Conservation (phyloP, 2,329 filamentous ascomycete genomes). For the Paraconiothyrium sp. region DNA sequence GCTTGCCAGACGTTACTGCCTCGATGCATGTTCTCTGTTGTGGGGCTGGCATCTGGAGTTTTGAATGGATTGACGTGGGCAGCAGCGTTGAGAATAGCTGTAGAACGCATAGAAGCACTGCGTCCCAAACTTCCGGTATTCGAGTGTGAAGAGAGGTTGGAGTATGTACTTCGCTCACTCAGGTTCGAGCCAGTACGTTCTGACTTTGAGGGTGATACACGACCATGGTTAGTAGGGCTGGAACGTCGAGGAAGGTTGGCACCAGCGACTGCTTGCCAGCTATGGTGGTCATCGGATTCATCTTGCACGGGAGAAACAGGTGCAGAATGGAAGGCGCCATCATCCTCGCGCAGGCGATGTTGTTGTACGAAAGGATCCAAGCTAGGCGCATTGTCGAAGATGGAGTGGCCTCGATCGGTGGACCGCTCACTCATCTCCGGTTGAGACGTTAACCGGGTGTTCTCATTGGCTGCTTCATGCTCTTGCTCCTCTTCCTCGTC, state of each 20-base stretch:
- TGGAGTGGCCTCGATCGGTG: constrained; percentile 28
- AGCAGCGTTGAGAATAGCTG: constrained; percentile 48
- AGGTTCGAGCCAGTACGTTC: constrained; percentile 66
- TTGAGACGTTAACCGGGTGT: constrained; percentile 23
- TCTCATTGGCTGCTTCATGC: constrained; percentile 30
- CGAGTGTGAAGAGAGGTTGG: constrained; percentile 55
- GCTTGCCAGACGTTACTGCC: constrained; percentile 31
- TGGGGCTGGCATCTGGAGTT: constrained; percentile 45
- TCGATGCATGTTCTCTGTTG: constrained; percentile 27
- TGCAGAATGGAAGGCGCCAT: constrained; percentile 32
- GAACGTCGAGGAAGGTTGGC: constrained; percentile 21
- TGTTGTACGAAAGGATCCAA: constrained; percentile 56
- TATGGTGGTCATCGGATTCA: constrained; percentile 12
- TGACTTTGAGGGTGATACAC: constrained; percentile 60
- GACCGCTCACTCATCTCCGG: constrained; percentile 39
- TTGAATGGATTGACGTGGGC: constrained; percentile 42
- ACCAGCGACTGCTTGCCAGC: constrained; percentile 29
- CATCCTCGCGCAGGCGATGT: constrained; percentile 37
- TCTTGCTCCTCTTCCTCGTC: constrained; percentile 69
- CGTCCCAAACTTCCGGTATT: constrained; percentile 52
- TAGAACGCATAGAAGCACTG: constrained; percentile 57
- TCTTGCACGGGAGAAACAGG: constrained; percentile 35
- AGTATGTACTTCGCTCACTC: constrained; percentile 61
- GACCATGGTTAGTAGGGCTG: constrained; percentile 37
- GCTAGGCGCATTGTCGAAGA: constrained; percentile 41